Percentiles rank a stretch among this genome's conserved stretches.
Evolutionary conservation across 139 green algal genomes (phyloP).

Genomic region (Chlamydomonas sphaeroides): DNA sequence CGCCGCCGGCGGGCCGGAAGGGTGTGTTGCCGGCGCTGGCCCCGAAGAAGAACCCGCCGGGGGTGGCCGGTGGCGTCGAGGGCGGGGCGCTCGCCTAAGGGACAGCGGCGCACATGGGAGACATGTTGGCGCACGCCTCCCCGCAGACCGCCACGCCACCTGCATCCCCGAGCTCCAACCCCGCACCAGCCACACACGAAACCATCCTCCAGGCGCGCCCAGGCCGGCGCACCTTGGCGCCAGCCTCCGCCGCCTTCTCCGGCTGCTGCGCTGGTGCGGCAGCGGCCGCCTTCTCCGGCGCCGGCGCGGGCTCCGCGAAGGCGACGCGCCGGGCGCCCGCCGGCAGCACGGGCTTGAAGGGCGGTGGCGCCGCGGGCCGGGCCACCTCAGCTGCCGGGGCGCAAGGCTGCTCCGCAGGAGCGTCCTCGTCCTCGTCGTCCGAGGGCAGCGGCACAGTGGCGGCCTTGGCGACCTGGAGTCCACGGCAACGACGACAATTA

Average conservation of each 20-base stretch:
- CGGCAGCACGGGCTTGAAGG: background rate
- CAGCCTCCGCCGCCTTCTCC: background rate
- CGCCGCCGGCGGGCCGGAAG: background rate
- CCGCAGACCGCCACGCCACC: no score
- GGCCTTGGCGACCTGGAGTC: conserved; percentile 41
- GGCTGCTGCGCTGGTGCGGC: no score
- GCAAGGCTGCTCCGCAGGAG: background rate
- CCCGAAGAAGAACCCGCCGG: conserved; percentile 11
- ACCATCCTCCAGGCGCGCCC: no score
- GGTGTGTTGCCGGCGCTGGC: conserved; percentile 19
- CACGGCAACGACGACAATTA: no score
- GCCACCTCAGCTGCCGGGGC: background rate
- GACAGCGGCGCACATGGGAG: no score
- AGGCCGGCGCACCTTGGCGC: conserved; percentile 19
- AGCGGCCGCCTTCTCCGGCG: no score
- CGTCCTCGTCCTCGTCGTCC: conserved; percentile 41
- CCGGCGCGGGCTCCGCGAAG: background rate
- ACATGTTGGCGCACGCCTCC: no score
- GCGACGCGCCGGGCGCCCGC: conserved; percentile 1
- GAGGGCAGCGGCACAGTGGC: conserved; percentile 41
- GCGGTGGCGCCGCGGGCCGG: background rate
- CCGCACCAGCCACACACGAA: no score
- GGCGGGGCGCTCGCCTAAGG: no score
- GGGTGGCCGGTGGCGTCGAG: background rate
- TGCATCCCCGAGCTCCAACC: no score